Evolutionary conservation across 2,329 filamentous ascomycete genomes (phyloP).

Genomic region (Metarhizium anisopliae): DNA sequence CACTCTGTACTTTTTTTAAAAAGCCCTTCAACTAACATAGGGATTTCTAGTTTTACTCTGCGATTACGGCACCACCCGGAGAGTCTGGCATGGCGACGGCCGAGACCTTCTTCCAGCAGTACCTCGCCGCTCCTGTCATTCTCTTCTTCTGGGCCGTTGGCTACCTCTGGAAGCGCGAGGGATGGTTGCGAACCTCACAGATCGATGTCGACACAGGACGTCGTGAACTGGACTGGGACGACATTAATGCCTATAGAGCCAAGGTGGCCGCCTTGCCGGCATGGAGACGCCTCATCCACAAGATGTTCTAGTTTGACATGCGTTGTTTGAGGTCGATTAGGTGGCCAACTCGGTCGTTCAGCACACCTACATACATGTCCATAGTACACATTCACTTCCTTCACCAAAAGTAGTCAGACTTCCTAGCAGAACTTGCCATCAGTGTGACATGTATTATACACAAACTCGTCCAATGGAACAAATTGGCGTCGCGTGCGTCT

Average conservation of each 20-base stretch:
- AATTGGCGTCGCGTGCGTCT: background rate
- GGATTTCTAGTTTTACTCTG: conserved; percentile 36
- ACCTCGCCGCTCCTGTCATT: conserved; percentile 46
- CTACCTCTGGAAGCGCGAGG: conserved; percentile 57
- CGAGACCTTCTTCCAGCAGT: conserved; percentile 46
- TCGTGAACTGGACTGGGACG: conserved; percentile 54
- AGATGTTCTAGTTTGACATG: conserved; percentile 19
- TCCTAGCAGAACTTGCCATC: background rate
- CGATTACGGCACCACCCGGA: conserved; percentile 29
- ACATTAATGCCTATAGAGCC: conserved; percentile 44
- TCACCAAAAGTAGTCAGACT: background rate
- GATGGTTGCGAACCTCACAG: conserved; percentile 47
- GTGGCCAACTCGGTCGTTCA: background rate
- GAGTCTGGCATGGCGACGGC: conserved; percentile 27
- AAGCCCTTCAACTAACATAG: background rate
- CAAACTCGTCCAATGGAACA: background rate
- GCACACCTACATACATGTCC: background rate
- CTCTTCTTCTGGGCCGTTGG: conserved; percentile 47
- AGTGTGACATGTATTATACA: background rate
- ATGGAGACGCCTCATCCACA: conserved; percentile 30
- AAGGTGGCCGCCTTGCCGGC: conserved; percentile 37
- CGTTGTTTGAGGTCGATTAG: background rate
- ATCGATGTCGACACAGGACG: conserved; percentile 62
- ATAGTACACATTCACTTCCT: background rate
- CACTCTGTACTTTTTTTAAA: background rate